Conservation (phyloP, 2,329 filamentous ascomycete genomes). For the Clarireedia monteithiana region DNA sequence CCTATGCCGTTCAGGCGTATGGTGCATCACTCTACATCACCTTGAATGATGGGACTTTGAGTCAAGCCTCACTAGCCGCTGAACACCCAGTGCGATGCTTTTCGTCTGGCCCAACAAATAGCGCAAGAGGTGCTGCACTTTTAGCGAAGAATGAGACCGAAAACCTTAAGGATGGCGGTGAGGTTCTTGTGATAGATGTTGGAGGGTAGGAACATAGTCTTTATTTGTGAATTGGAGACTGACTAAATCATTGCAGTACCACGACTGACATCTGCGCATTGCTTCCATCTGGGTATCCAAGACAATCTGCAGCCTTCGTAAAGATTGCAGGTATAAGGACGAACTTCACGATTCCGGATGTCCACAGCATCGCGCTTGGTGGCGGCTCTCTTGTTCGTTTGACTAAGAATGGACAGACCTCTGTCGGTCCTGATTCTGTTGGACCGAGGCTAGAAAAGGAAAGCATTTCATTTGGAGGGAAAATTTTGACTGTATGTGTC, state of each 20-base stretch:
- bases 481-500: slow-evolving; percentile 42
- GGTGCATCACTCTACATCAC: slow-evolving; percentile 45
- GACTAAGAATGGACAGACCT: slow-evolving; percentile 37
- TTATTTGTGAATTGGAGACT: not conserved
- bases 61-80: slow-evolving; percentile 45
- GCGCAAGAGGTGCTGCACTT: slow-evolving; percentile 55
- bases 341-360: slow-evolving; percentile 50
- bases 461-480: slow-evolving; percentile 45
- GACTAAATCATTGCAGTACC: slow-evolving; percentile 33
- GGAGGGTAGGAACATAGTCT: slow-evolving; percentile 33
- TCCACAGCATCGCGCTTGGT: slow-evolving; percentile 48
- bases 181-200: slow-evolving; percentile 42
- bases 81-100: slow-evolving; percentile 53
- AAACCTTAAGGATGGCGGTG: slow-evolving; percentile 16
- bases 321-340: slow-evolving; percentile 51
- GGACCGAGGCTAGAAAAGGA: slow-evolving; percentile 42
- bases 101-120: slow-evolving; percentile 56
- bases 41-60: slow-evolving; percentile 56
- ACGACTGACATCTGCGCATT: slow-evolving; percentile 53
- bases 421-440: slow-evolving; percentile 49
- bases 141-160: slow-evolving; percentile 29
- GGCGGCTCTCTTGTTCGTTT: slow-evolving; percentile 41
- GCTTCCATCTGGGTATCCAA: slow-evolving; percentile 50
- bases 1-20: slow-evolving; percentile 41
- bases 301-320: slow-evolving; percentile 50